These are phyloP conservation scores for Cucumis sativus DNA, from an alignment of 306 rosid genomes.

Conservation along the genomic window Cucumber_9930_V3 NC_026660.2:27194001-27194500, in stretches of 20 bases:
- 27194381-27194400: too few relatives aligned
- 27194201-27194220: background rate
- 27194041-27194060: background rate
- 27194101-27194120: background rate
- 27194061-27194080: background rate
- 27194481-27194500: too few relatives aligned
- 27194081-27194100: background rate
- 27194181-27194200: background rate
- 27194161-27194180: background rate
- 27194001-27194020: background rate
- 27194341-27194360: too few relatives aligned
- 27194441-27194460: background rate
- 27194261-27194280: conserved; percentile 33
- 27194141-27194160: background rate
- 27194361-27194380: too few relatives aligned
- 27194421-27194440: background rate
- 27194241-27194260: conserved; percentile 37
- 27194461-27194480: too few relatives aligned
- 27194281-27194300: conserved; percentile 60
- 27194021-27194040: background rate
- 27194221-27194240: conserved; percentile 27
- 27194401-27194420: too few relatives aligned
- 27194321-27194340: background rate
- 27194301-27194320: conserved; percentile 5
- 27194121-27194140: background rate